Percentiles rank a stretch among this genome's conserved stretches.
phyloP scores from a whole-genome alignment of 805 yeast species.

The Candida ponderosae region DNA sequence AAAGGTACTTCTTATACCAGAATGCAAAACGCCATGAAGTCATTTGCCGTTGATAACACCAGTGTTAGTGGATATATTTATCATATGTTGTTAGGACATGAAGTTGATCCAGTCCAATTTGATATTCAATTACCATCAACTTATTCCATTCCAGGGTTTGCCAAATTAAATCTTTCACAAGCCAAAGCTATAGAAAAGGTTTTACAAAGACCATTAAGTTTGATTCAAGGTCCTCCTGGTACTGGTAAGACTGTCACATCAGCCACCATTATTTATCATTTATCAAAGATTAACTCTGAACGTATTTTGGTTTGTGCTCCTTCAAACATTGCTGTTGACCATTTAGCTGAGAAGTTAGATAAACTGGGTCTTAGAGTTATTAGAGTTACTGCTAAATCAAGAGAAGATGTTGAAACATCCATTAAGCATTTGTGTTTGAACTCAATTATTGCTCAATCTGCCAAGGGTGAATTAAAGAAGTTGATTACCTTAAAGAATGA shows the following conservation, averaged over 20 bases:
- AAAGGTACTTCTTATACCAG: constrained; percentile 75
- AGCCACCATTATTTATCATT: constrained; percentile 77
- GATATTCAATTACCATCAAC: constrained; percentile 53
- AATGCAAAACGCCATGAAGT: constrained; percentile 71
- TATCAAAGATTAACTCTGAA: constrained; percentile 51
- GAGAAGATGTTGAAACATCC: constrained; percentile 73
- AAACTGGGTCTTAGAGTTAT: constrained; percentile 71
- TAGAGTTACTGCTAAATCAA: constrained; percentile 63
- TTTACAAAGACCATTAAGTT: constrained; percentile 61
- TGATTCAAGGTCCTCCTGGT: constrained; percentile 95
- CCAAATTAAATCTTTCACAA: constrained; percentile 72
- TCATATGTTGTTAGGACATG: constrained; percentile 75
- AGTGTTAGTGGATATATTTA: constrained; percentile 71
- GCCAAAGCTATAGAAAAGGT: constrained; percentile 67
- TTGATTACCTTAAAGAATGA: constrained; percentile 51
- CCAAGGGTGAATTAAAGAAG: constrained; percentile 52
- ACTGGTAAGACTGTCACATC: constrained; percentile 95
- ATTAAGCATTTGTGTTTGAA: constrained; percentile 53
- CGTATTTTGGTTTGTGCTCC: constrained; percentile 88
- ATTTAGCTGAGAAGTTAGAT: constrained; percentile 67
- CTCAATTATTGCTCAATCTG: constrained; percentile 36
- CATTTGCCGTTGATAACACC: constrained; percentile 61
- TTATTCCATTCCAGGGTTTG: constrained; percentile 58
- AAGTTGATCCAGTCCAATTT: constrained; percentile 54
- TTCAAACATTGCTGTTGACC: constrained; percentile 92